Conservation (phyloP, 164 flowering plant species). For the Berberis vulgaris region DNA sequence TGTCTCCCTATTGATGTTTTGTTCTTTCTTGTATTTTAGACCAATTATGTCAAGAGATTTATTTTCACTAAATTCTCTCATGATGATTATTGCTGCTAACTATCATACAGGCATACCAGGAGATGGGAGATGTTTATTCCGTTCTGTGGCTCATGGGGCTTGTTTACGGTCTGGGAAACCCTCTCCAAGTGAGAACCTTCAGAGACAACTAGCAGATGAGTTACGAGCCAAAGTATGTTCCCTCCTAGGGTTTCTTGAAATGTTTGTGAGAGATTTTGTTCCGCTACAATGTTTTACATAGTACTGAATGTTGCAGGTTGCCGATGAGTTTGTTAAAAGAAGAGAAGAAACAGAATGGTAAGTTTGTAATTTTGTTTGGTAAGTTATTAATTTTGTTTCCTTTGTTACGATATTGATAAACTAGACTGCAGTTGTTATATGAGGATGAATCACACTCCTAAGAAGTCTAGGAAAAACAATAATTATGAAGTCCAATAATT, state of each 20-base stretch:
- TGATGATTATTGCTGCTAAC: neutral
- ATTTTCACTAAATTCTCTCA: too few species aligned
- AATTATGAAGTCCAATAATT: too few species aligned
- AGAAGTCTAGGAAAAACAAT: too few species aligned
- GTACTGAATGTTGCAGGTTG: conserved; percentile 48
- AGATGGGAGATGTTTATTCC: conserved; percentile 95
- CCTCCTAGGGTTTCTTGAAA: neutral
- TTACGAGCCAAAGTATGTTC: conserved; percentile 58
- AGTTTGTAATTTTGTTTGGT: conserved; percentile 6
- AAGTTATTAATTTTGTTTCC: too few species aligned
- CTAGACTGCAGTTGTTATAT: too few species aligned
- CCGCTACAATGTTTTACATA: neutral
- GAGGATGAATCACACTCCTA: too few species aligned
- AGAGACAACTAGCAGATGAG: conserved; percentile 80
- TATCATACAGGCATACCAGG: conserved; percentile 81
- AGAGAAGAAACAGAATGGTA: conserved; percentile 95
- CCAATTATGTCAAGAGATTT: too few species aligned
- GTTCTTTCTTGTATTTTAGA: too few species aligned
- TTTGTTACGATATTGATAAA: too few species aligned
- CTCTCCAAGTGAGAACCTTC: conserved; percentile 57
- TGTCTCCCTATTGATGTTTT: too few species aligned
- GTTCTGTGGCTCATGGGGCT: conserved; percentile 93
- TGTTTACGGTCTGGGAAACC: conserved; percentile 69
- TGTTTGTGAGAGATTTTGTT: neutral
- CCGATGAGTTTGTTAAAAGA: conserved; percentile 86